Conservation (phyloP, 495 filamentous ascomycete genomes). For the Daldinia concentrica region DNA sequence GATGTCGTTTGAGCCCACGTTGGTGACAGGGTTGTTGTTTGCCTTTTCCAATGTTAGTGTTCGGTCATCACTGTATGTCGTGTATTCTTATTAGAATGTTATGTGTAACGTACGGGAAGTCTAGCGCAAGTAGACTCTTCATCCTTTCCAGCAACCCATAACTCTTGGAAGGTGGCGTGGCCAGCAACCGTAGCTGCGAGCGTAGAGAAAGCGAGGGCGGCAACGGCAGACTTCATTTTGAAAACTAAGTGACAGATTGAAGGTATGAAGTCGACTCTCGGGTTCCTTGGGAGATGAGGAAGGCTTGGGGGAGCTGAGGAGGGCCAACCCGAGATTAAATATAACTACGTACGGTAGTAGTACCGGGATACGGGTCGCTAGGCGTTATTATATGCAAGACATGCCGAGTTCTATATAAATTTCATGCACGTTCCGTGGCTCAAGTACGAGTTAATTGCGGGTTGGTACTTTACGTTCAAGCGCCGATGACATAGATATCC, state of each 20-base stretch:
- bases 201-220: slow-evolving; percentile 10
- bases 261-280: neutral
- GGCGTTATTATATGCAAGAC: slow-evolving; percentile 19
- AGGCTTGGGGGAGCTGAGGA: neutral
- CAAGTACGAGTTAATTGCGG: neutral
- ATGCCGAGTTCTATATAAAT: slow-evolving; percentile 34
- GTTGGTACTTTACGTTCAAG: slow-evolving; percentile 11
- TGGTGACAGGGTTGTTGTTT: slow-evolving; percentile 59
- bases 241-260: neutral
- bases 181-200: slow-evolving; percentile 46
- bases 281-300: neutral
- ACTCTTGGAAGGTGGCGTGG: slow-evolving; percentile 63
- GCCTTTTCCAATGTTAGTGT: slow-evolving; percentile 19
- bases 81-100: neutral
- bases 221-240: slow-evolving; percentile 28
- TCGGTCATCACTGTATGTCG: neutral
- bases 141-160: slow-evolving; percentile 61
- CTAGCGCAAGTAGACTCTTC: slow-evolving; percentile 54
- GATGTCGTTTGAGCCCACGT: slow-evolving; percentile 50
- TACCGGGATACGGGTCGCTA: neutral
- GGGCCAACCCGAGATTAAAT: slow-evolving; percentile 6
- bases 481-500: slow-evolving; percentile 21
- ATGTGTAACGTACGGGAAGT: slow-evolving; percentile 41
- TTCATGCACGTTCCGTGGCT: slow-evolving; percentile 15
- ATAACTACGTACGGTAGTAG: neutral